Base-by-base conservation (phyloP, 1,284 basidiomycete species). In the Exobasidium rhododendri region DNA sequence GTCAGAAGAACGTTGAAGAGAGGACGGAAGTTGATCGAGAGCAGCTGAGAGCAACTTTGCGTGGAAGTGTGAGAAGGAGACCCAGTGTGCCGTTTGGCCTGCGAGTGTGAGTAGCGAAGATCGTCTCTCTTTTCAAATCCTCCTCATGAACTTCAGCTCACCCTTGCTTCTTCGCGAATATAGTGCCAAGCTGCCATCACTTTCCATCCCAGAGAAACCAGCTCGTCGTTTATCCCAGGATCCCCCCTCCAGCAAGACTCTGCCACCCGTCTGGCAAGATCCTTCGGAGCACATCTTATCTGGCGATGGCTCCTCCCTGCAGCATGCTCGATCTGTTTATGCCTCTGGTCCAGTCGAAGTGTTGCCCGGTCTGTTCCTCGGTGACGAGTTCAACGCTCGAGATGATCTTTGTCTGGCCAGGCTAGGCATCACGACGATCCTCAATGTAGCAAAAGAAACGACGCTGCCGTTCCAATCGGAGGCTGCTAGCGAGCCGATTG, bases 331-430 rank as follows among this genome's bases (percentile, higher is more conserved):
- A 28, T 68, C 65, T 43, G 71, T 73, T 80, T 97, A 97, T 79
- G 81, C 84, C 5, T 84, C 90, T 71, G 94, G 94, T 0, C 94
- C 94, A 24, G 83, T 91, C 45, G 89, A 97, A 80, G 85, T 97
- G 68, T 83, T 97, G 31, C 93, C 93, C 1, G 88, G 89, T 47
- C 84, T 97, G 58, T 97, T 88, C 86, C 85, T 97, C 6, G 94
- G 94, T 61, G 91, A 91, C 52, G 93, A 97, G 80, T 91, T 94
- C 80, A 94, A 94, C 68, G 90, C 91, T 32, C 85, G 86, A 58
- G 88, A 94, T 80, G 89, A 87, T 85, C 82, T 83, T 47, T 83
- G 83, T 52, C 85, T 94, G 61, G 79, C 85, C n/a, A 84, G 88
- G 59, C 84, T 87, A 40, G 86, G 88, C 56, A 91, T 94, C 79